Base-by-base conservation (phyloP, 1,284 basidiomycete species). In the Tausonia pullulans region DNA sequence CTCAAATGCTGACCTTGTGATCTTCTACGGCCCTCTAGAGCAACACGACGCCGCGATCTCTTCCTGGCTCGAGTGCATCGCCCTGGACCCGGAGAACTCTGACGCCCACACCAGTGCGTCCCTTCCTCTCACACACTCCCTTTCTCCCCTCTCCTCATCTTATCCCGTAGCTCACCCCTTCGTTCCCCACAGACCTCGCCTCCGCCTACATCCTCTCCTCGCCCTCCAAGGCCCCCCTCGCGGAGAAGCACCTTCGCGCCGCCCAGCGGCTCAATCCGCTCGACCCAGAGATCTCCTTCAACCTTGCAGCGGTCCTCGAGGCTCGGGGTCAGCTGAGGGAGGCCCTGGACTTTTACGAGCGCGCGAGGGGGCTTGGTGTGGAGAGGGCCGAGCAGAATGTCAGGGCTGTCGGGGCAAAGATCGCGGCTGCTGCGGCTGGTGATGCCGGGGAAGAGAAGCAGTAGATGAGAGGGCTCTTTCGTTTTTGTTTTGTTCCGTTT, bases 221-320 rank as follows among this genome's bases (percentile, higher is more conserved):
- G 72, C 82, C 87, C 62, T 81, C 86, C 65, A 81, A 88, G 70
- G 88, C 90, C 65, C 88, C 92, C 79, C 82, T 91, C 66, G 90
- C 90, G 46, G 77, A 91, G 67, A 84, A 88, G 72, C 89, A 92
- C 78, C 80, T 92, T 69, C 81, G 84, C 69, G 85, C 87, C 71
- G 90, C 90, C 48, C 82, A 84, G 45, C 83, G 83, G n/a, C 82
- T 93, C 69, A 83, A 86, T 61, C 90, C 90, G 50, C 87, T 90
- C 72, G 90, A 93, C 78, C 84, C 88, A 71, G 90, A 93, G 76
- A 90, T 93, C 72, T 86, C 88, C 39, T 93, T 90, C 80, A 93
- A 93, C 77, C 81, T 91, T 62, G 90, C 87, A 46, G 90, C 89
- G 40, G 89, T 93, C 70, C 80, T 93, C 63, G 90, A 93, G 83